Evolutionary conservation across 2,329 filamentous ascomycete genomes (phyloP), one percentile per base, ranked within the genome.

Genomic region (Boeremia lycopersici): DNA sequence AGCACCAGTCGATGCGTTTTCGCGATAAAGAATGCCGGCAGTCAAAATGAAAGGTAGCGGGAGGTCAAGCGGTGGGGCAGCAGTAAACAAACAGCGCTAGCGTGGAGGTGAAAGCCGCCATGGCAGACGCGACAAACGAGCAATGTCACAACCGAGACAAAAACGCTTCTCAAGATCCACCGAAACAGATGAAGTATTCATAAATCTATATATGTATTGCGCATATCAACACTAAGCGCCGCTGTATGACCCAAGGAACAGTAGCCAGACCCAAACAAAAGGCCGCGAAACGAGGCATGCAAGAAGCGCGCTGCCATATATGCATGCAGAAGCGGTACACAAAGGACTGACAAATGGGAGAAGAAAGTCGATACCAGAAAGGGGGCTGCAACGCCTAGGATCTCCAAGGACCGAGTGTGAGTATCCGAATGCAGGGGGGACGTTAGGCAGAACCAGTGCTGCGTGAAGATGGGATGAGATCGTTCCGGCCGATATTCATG

Each of bases 251-350:
- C 50, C 38, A 23, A 42, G 28, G 30, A 55, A 45, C 13, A 31
- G 35, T 41, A 44, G 19, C 23, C 52, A 34, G 28, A 45, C n/a
- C 6, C 13, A 11, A 10, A 30, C 31, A 35, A 30, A 50, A 51
- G 30, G 30, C 40, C 34, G 44, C 29, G 48, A 46, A 34, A 43
- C 10, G 23, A 57, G 40, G 33, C 54, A 64, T 67, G 61, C 64
- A 64, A 67, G 47, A 61, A 64, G 64, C 64, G 64, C 64, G 47
- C 64, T 67, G 64, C 64, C 59, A 57, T 62, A 59, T 59, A 67
- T 63, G 64, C 61, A 55, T 50, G 50, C 46, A 43, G 44, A 54
- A 48, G 43, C 42, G 44, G 45, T 60, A 54, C 43, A 48, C 53
- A 59, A 61, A 52, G 23, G 49, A 47, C 26, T 23, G 10, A 44